phyloP scores from a whole-genome alignment of 2,329 filamentous ascomycete species.

The Talaromyces marneffei region DNA sequence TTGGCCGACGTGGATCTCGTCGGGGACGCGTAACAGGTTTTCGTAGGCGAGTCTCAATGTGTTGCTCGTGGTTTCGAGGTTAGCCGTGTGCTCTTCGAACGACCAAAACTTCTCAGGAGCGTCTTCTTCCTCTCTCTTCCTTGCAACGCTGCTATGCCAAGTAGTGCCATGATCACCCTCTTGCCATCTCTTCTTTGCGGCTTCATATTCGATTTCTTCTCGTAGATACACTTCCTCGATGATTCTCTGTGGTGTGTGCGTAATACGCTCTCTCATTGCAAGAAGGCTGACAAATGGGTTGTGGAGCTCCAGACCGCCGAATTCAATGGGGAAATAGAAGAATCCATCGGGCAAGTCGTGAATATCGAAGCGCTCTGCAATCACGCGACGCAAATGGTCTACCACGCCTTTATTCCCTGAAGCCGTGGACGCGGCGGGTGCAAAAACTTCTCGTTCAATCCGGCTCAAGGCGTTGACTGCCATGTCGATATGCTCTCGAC shows the following conservation, averaged over 20 bases:
- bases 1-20: constrained; percentile 26
- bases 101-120: constrained; percentile 28
- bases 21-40: constrained; percentile 28
- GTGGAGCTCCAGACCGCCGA: constrained; percentile 47
- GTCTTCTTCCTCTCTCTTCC: background rate
- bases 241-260: constrained; percentile 28
- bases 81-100: constrained; percentile 34
- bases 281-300: constrained; percentile 48
- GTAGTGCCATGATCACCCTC: constrained; percentile 17
- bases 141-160: background rate
- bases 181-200: constrained; percentile 29
- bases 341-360: constrained; percentile 46
- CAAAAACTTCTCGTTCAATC: constrained; percentile 50
- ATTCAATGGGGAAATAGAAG: constrained; percentile 48
- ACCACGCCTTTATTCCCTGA: constrained; percentile 41
- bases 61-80: constrained; percentile 31
- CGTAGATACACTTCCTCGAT: constrained; percentile 32
- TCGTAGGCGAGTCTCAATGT: constrained; percentile 28
- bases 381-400: constrained; percentile 50
- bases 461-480: constrained; percentile 48
- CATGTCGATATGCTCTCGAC: constrained; percentile 51
- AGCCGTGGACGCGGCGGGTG: constrained; percentile 19
- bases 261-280: constrained; percentile 42
- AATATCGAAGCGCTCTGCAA: constrained; percentile 49
- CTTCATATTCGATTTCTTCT: constrained; percentile 53